A percentile compares a stretch with the other conserved stretches of the same genome.
These are phyloP conservation scores for Pouteria campechiana DNA, from an alignment of 179 eudicot species.

Conservation along the genomic window DNA sequence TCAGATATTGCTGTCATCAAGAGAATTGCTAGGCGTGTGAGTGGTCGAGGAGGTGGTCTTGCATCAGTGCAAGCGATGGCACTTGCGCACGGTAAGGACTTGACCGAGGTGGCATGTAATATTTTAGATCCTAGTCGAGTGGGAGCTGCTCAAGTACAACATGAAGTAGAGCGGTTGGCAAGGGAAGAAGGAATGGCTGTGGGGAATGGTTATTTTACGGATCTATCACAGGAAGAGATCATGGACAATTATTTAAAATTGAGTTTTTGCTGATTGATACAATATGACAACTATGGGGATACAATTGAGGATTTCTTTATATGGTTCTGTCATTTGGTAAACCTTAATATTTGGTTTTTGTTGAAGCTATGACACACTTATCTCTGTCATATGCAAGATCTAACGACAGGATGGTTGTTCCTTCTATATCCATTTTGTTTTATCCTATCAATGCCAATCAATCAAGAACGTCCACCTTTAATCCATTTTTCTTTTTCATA, in stretches of 20 bases:
- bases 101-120: slow-evolving; percentile 77
- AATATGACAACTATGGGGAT: no score
- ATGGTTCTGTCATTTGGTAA: no score
- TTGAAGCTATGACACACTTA: no score
- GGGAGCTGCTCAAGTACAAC: slow-evolving; percentile 52
- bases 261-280: background rate
- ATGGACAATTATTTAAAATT: slow-evolving; percentile 34
- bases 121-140: slow-evolving; percentile 44
- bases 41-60: slow-evolving; percentile 81
- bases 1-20: slow-evolving; percentile 43
- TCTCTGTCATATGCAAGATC: no score
- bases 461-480: no score
- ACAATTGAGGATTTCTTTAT: no score
- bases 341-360: no score
- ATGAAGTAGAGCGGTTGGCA: slow-evolving; percentile 55
- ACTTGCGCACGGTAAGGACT: slow-evolving; percentile 62
- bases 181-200: slow-evolving; percentile 42
- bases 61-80: slow-evolving; percentile 82
- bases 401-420: no score
- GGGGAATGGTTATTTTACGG: slow-evolving; percentile 77
- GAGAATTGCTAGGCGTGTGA: slow-evolving; percentile 53
- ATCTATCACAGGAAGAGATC: slow-evolving; percentile 43
- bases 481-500: no score
- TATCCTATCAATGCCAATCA: no score
- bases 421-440: no score